Evolutionary conservation across 345 rosid species (phyloP).

Genomic region (Arabis hirsuta): DNA sequence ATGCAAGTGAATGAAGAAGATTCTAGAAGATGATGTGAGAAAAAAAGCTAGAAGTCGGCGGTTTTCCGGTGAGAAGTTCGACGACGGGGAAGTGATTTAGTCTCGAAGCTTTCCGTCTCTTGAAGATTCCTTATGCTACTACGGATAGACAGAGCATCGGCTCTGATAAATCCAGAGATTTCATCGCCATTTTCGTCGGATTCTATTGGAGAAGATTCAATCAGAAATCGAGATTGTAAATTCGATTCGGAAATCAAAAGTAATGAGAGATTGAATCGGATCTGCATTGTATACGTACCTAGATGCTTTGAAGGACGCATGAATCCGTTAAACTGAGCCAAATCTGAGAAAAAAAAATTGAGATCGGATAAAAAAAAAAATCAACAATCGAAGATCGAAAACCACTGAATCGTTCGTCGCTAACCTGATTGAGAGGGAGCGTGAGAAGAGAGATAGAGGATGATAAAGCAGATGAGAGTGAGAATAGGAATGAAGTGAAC

Average conservation of each 20-base stretch:
- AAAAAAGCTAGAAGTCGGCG: slow-evolving; percentile 57
- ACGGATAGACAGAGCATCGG: slow-evolving; percentile 59
- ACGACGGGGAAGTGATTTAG: slow-evolving; percentile 51
- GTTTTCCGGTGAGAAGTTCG: slow-evolving; percentile 63
- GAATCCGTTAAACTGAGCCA: slow-evolving; percentile 75
- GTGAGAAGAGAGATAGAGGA: slow-evolving; percentile 86
- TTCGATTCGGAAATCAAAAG: neutral
- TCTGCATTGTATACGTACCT: slow-evolving; percentile 63
- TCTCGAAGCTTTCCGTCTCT: slow-evolving; percentile 48
- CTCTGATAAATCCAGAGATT: slow-evolving; percentile 46
- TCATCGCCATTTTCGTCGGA: slow-evolving; percentile 44
- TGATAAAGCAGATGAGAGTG: slow-evolving; percentile 74
- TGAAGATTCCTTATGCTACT: slow-evolving; percentile 69
- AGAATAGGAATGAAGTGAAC: slow-evolving; percentile 89
- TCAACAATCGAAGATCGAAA: neutral
- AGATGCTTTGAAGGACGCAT: slow-evolving; percentile 48
- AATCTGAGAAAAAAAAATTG: slow-evolving; percentile 53
- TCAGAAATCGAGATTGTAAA: neutral
- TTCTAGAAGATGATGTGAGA: neutral
- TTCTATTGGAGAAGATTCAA: slow-evolving; percentile 36
- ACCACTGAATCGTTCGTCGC: neutral
- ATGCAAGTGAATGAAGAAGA: slow-evolving; percentile 37
- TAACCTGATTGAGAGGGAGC: slow-evolving; percentile 75
- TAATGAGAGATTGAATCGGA: slow-evolving; percentile 19
- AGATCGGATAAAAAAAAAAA: neutral